These are phyloP conservation scores for Salicornia ramosissima DNA, from an alignment of 148 eudicot genomes.

Conservation along the genomic window DNA sequence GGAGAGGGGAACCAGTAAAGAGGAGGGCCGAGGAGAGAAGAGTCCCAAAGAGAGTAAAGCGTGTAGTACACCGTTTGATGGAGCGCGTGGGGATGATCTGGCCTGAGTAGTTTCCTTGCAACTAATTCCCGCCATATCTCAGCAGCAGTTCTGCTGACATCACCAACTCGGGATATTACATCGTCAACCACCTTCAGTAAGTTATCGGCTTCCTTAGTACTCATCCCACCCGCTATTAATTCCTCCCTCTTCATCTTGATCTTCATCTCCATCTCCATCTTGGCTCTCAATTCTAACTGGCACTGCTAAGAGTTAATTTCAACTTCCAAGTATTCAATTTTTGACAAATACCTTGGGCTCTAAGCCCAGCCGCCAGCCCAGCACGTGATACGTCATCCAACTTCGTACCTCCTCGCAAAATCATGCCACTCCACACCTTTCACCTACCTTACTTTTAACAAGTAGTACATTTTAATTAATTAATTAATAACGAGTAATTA, in stretches of 20 bases:
- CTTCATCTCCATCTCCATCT: slow-evolving; percentile 21
- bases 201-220: slow-evolving; percentile 36
- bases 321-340: too few relatives aligned
- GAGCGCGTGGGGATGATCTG: slow-evolving; percentile 62
- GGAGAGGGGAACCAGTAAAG: slow-evolving; percentile 87
- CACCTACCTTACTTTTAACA: too few relatives aligned
- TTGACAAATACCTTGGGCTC: too few relatives aligned
- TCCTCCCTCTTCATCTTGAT: slow-evolving; percentile 25
- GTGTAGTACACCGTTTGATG: slow-evolving; percentile 74
- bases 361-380: too few relatives aligned
- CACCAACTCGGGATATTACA: slow-evolving; percentile 10
- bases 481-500: too few relatives aligned
- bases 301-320: neutral
- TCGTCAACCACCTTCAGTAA: slow-evolving; percentile 29
- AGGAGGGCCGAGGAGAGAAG: slow-evolving; percentile 56
- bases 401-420: too few relatives aligned
- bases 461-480: too few relatives aligned
- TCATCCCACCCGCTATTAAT: slow-evolving; percentile 41
- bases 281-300: neutral
- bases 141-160: slow-evolving; percentile 12
- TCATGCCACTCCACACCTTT: too few relatives aligned
- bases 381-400: too few relatives aligned
- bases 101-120: slow-evolving; percentile 47
- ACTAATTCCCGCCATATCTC: slow-evolving; percentile 65
- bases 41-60: slow-evolving; percentile 56